These are phyloP conservation scores for Akanthomyces lecanii DNA, from an alignment of 2,329 filamentous ascomycete species.

Conservation along the genomic window DNA sequence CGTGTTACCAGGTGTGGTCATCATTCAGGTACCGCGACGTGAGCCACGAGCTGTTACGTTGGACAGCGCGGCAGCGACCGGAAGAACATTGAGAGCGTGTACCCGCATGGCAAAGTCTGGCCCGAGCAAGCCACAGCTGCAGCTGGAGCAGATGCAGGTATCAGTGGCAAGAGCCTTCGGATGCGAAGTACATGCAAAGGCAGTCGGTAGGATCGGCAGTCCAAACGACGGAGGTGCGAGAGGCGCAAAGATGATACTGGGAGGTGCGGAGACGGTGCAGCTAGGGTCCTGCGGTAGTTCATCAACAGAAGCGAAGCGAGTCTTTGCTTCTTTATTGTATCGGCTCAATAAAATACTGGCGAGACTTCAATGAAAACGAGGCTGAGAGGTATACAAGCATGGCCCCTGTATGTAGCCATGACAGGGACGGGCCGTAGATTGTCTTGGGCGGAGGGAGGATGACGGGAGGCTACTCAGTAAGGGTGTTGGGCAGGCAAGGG, in stretches of 20 bases:
- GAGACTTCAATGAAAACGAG: not conserved
- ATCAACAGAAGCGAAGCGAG: not conserved
- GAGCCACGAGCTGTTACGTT: not conserved
- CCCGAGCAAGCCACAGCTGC: constrained; percentile 1
- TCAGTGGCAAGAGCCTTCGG: not conserved
- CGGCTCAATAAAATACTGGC: not conserved
- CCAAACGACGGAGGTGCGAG: not conserved
- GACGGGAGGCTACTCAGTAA: not conserved
- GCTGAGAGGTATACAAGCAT: not conserved
- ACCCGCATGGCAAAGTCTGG: not conserved
- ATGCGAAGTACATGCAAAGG: not conserved
- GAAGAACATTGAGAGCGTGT: not conserved
- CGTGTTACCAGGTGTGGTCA: not conserved
- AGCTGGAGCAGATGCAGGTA: not conserved
- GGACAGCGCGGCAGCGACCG: constrained; percentile 5
- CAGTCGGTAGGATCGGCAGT: constrained; percentile 9
- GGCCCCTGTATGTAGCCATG: not conserved
- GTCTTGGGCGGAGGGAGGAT: not conserved
- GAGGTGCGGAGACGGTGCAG: not conserved
- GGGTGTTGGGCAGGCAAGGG: not conserved
- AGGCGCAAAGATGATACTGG: not conserved
- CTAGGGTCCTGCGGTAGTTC: not conserved
- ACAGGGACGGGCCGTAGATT: constrained; percentile 14
- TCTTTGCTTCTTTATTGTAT: not conserved
- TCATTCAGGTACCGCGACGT: not conserved